Base-by-base conservation (phyloP, 2,329 filamentous ascomycete genomes). In the Fusarium oxysporum region DNA sequence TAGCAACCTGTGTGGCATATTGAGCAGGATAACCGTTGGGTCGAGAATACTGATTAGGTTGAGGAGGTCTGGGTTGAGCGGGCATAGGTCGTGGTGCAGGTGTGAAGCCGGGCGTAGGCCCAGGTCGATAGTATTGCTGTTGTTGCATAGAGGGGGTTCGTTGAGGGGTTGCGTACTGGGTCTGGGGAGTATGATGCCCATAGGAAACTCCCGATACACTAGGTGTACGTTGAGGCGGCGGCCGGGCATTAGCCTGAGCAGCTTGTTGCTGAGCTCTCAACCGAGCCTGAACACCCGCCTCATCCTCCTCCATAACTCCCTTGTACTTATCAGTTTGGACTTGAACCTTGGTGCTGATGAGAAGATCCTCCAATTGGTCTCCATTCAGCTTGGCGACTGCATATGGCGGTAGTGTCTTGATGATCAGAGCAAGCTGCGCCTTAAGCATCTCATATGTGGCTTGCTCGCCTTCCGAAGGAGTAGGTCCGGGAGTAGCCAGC, bases 321-420 rank as follows among this genome's bases (percentile, higher is more conserved):
- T 88, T 89, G 80, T 93, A 93, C 77, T 94, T 90, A 57, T 92
- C 90, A 11, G 88, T 90, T 68, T 93, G 90, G 51, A 97, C 85
- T 66, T 94, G 84, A 25, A 97, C 88, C 79, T 91, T 94, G 50
- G 91, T 93, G 82, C 92, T 96, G 78, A 97, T 92, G 70, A 93
- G 92, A 53, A 97, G 85, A 65, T 95, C 93, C 35, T 92, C 92
- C n/a, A 97, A 83, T 80, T 95, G 93, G 79, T 97, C 92, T 14
- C 94, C 94, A 76, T 97, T 92, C 69, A 97, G 85, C 77, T 96
- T 96, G 10, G 95, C 92, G 30, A 97, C 92, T 3, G 93, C 93
- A 78, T 94, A 96, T 3, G 95, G 95, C 3, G 95, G 95, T 16
- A 97, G 83, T 43, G 88, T 90, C 72, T 92, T 88, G 68, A 97